Conservation (phyloP, 495 filamentous ascomycete species). For the Podospora tetraspora region DNA sequence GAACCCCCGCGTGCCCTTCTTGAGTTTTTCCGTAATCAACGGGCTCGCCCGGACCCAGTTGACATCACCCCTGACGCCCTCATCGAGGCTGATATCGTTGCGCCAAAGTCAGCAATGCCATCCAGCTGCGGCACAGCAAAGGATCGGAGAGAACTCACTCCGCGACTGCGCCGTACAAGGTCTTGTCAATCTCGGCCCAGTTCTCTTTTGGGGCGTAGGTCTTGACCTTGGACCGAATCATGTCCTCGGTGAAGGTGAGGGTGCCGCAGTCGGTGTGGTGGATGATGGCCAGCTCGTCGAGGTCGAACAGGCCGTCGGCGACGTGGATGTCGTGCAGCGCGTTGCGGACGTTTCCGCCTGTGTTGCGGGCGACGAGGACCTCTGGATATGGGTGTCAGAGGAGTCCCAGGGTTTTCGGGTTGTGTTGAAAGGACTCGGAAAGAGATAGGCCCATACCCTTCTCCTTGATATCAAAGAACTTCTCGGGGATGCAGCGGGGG, state of each 20-base stretch:
- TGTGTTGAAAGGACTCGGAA: neutral
- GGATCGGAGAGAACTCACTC: constrained; percentile 3
- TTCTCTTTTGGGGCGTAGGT: neutral
- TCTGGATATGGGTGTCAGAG: constrained; percentile 1
- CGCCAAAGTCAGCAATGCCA: neutral
- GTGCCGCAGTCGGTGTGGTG: constrained; percentile 27
- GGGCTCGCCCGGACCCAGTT: constrained; percentile 4
- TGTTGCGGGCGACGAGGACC: constrained; percentile 22
- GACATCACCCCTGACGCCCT: constrained; percentile 6
- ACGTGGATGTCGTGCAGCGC: constrained; percentile 23
- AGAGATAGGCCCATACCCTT: neutral
- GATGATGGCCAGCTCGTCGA: constrained; percentile 22
- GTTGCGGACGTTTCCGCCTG: constrained; percentile 20
- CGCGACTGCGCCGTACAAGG: constrained; percentile 4
- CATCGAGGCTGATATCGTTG: neutral
- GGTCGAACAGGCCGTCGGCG: constrained; percentile 17
- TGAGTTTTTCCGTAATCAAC: constrained; percentile 1
- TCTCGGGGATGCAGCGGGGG: constrained; percentile 25
- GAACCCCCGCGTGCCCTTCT: constrained; percentile 4
- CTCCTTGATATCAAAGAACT: constrained; percentile 17
- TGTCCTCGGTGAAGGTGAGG: constrained; percentile 15
- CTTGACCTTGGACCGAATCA: constrained; percentile 9
- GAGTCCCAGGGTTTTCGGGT: neutral
- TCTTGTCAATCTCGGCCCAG: constrained; percentile 18
- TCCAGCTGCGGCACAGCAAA: neutral